phyloP scores from a whole-genome alignment of 805 yeast genomes.

The Saturnispora quitensis region DNA sequence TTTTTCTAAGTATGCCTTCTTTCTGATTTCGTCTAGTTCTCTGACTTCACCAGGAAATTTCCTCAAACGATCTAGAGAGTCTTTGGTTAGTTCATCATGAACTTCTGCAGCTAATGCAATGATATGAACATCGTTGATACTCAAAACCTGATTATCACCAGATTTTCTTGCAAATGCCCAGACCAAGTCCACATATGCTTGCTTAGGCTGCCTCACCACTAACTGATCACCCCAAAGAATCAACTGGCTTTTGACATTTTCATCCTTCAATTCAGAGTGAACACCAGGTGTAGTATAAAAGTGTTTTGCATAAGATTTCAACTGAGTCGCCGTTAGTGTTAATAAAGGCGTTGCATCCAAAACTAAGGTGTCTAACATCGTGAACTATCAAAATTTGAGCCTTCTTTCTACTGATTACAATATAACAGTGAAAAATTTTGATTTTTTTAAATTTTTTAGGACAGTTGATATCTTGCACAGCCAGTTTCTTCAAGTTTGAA shows the following conservation, averaged over 20 bases:
- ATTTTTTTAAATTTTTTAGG: neutral
- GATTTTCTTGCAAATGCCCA: constrained; percentile 72
- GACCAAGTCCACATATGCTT: constrained; percentile 54
- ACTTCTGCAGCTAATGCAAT: constrained; percentile 86
- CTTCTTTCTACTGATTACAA: neutral
- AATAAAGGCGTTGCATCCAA: constrained; percentile 95
- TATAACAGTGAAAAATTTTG: neutral
- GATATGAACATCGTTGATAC: constrained; percentile 86
- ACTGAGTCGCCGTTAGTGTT: constrained; percentile 68
- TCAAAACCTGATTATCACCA: constrained; percentile 84
- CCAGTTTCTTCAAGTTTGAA: neutral
- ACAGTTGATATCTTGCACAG: neutral
- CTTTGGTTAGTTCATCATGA: constrained; percentile 52
- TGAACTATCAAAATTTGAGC: neutral
- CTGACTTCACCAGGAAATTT: constrained; percentile 48
- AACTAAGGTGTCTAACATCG: constrained; percentile 47
- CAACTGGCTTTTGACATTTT: constrained; percentile 68
- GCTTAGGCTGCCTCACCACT: constrained; percentile 67
- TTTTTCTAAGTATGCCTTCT: constrained; percentile 18
- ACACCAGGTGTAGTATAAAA: constrained; percentile 93
- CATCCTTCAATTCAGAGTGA: constrained; percentile 77
- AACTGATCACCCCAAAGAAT: constrained; percentile 71
- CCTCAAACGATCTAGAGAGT: constrained; percentile 66
- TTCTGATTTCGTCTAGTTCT: constrained; percentile 31
- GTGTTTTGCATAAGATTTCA: constrained; percentile 59